Percentiles rank a stretch among this genome's conserved stretches.
Conservation (phyloP, 805 yeast species). For the Cyberlindnera japonica region DNA sequence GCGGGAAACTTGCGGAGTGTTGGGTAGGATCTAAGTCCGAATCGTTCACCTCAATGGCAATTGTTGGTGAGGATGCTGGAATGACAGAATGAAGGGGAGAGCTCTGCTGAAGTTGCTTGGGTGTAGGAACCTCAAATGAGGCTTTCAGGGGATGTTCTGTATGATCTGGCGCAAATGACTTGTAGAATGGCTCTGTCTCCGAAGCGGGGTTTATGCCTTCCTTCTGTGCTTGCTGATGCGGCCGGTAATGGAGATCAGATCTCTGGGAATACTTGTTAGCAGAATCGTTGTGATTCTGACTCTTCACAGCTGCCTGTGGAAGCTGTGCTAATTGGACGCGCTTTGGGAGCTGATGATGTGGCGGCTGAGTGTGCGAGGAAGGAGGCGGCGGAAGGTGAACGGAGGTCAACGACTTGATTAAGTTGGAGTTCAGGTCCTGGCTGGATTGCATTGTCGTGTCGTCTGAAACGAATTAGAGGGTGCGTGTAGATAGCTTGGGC, state of each 20-base stretch:
- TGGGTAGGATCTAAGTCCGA: background rate
- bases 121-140: background rate
- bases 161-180: too few species aligned
- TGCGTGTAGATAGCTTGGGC: too few species aligned
- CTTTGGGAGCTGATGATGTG: background rate
- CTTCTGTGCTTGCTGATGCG: background rate
- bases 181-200: too few species aligned
- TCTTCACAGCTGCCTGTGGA: background rate
- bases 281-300: background rate
- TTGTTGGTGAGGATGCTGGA: constrained; percentile 11
- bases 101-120: constrained; percentile 2
- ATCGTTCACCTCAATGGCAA: background rate
- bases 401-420: constrained; percentile 36
- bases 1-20: background rate
- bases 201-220: too few species aligned
- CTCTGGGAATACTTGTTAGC: background rate
- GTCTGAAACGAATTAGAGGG: too few species aligned
- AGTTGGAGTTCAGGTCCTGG: constrained; percentile 30
- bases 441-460: constrained; percentile 20
- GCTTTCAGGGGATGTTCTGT: background rate
- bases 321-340: background rate
- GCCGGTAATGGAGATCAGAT: background rate
- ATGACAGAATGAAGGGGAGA: constrained; percentile 7
- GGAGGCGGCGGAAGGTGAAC: constrained; percentile 42
- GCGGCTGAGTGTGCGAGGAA: constrained; percentile 8